phyloP scores from a whole-genome alignment of 2,329 filamentous ascomycete species.

The Ceratocystis eucalypticola region DNA sequence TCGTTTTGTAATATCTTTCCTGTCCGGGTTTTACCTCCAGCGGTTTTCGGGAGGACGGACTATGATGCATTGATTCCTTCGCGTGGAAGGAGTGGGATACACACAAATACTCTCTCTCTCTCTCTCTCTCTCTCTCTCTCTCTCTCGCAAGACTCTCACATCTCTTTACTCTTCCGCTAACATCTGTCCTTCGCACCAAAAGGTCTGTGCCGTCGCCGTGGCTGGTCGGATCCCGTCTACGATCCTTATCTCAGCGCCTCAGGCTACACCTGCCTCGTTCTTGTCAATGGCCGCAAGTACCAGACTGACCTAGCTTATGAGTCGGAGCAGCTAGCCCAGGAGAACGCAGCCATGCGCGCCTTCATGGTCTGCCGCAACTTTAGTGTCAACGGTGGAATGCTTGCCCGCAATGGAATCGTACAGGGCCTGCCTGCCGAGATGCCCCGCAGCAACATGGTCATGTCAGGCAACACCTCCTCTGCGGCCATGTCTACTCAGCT shows the following conservation, averaged over 20 bases:
- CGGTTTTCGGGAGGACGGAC: background rate
- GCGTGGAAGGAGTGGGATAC: background rate
- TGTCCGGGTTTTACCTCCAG: background rate
- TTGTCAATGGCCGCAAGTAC: slow-evolving; percentile 94
- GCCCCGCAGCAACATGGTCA: slow-evolving; percentile 30
- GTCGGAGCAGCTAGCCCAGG: slow-evolving; percentile 69
- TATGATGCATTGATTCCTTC: background rate
- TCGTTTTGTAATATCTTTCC: background rate
- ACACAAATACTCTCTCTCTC: background rate
- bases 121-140: background rate
- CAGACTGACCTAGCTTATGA: slow-evolving; percentile 78
- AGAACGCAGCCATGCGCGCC: slow-evolving; percentile 87
- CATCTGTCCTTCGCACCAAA: slow-evolving; percentile 18
- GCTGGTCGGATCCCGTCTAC: slow-evolving; percentile 85
- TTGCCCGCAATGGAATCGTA: slow-evolving; percentile 54
- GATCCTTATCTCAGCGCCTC: slow-evolving; percentile 60
- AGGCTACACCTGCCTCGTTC: slow-evolving; percentile 78
- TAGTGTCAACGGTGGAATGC: slow-evolving; percentile 90
- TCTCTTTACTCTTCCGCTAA: background rate
- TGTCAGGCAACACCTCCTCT: slow-evolving; percentile 30
- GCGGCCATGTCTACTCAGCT: slow-evolving; percentile 26
- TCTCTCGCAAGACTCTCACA: background rate
- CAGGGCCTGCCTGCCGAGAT: slow-evolving; percentile 48
- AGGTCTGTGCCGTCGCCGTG: slow-evolving; percentile 90
- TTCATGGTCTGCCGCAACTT: slow-evolving; percentile 98